Base-by-base conservation (phyloP, 257 asterid species). In the Capsicum chinense region DNA sequence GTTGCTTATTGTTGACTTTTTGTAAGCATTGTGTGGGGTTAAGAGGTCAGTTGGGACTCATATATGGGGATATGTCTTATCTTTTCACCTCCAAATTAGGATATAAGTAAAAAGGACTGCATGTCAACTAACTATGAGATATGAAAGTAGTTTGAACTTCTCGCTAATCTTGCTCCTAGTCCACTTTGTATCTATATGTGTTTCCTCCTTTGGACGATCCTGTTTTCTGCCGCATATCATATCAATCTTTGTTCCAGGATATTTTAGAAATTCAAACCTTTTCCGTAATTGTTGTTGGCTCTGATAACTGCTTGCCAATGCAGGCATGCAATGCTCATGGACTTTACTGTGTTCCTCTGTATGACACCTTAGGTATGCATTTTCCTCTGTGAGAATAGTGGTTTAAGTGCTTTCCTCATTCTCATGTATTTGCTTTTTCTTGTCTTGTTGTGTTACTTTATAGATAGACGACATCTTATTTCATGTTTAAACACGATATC, bases 251-350 rank as follows among this genome's bases (percentile, higher is more conserved):
- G 71, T 42, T 70, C 9, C 48, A 37, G 79, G 79, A 39, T 6
- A 9, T 83, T 68, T 84, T n/a, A 69, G 69, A 35, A 17, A 26
- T 66, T 47, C 71, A 13, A 48, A 15, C 39, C 66, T 57, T 39
- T 12, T 67, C 21, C 68, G 7, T 76, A 67, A 83, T 83, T 26
- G 33, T 54, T 33, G 52, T 81, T 58, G 81, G 35, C 56, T 80
- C 73, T 90, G 83, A 89, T 81, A 63, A 42, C 50, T 48, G 84
- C 26, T 79, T 83, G 83, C 44, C 84, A 57, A 68, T 91, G 93
- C 94, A 96, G 99, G 99, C 99, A 15, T 96, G 99, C 83, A 96
- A 96, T 91, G 98, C 98, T 87, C 99, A 93, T 85, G 99, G 98
- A 52, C 93, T 96, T 56, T 89, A 89, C 83, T 94, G 98, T 85